Conservation (phyloP, 176 grass and related monocot species). For the Eleusine indica region DNA sequence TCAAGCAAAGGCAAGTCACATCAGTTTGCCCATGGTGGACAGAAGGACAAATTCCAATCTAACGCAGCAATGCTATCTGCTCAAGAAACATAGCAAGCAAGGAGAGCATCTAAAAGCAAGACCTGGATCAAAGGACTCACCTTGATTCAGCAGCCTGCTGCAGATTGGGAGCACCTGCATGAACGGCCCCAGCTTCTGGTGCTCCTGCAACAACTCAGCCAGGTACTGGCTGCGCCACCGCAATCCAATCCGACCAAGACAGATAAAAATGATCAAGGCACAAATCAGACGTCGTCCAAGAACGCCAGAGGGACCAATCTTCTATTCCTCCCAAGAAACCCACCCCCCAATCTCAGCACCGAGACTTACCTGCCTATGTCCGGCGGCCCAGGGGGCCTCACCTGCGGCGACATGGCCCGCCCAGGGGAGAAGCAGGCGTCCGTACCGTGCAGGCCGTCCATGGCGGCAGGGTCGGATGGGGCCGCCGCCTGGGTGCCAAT, state of each 20-base stretch:
- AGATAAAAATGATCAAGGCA: slow-evolving; percentile 10
- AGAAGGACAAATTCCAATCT: slow-evolving; percentile 28
- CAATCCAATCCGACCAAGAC: slow-evolving; percentile 26
- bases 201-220: slow-evolving; percentile 81
- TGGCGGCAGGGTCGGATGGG: slow-evolving; percentile 44
- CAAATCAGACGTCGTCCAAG: slow-evolving; percentile 30
- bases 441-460: slow-evolving; percentile 65
- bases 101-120: neutral
- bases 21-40: neutral
- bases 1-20: neutral
- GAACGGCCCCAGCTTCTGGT: slow-evolving; percentile 89
- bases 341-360: slow-evolving; percentile 33
- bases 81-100: neutral
- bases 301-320: slow-evolving; percentile 32
- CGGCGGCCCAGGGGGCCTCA: slow-evolving; percentile 43
- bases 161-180: slow-evolving; percentile 90
- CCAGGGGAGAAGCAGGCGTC: slow-evolving; percentile 68
- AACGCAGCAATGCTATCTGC: slow-evolving; percentile 32
- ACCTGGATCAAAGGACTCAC: slow-evolving; percentile 38
- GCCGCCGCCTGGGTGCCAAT: slow-evolving; percentile 30
- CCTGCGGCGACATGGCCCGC: slow-evolving; percentile 62
- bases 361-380: slow-evolving; percentile 59
- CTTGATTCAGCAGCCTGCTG: slow-evolving; percentile 75
- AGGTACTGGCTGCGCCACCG: slow-evolving; percentile 72
- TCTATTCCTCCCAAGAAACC: neutral